Conservation (phyloP, 306 rosid species). For the Prunus kanzakura region DNA sequence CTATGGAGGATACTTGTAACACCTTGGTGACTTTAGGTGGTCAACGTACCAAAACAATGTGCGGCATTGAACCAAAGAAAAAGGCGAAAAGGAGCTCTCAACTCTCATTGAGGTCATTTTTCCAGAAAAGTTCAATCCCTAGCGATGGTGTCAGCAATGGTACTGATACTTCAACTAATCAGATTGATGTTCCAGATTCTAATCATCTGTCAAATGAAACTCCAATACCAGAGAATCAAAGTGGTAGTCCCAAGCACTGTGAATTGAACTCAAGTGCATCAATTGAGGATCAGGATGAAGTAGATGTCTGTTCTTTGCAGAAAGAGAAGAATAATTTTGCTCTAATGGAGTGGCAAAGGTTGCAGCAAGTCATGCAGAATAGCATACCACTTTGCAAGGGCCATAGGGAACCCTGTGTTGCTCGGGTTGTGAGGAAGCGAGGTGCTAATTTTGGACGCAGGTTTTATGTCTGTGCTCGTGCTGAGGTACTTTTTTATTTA, state of each 20-base stretch:
- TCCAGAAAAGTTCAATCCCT: slow-evolving; percentile 44
- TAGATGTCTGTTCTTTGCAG: slow-evolving; percentile 30
- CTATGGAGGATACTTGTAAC: slow-evolving; percentile 26
- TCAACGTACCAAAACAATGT: slow-evolving; percentile 23
- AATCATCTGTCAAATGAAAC: slow-evolving; percentile 33
- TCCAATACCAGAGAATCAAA: slow-evolving; percentile 30
- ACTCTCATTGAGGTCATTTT: slow-evolving; percentile 70
- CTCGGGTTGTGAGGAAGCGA: slow-evolving; percentile 86
- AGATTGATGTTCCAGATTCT: slow-evolving; percentile 38
- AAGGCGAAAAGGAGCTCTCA: slow-evolving; percentile 65
- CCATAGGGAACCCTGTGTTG: slow-evolving; percentile 76
- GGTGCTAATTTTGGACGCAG: slow-evolving; percentile 84
- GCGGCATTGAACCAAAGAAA: slow-evolving; percentile 45
- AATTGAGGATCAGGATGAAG: slow-evolving; percentile 38
- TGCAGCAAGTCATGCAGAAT: slow-evolving; percentile 82
- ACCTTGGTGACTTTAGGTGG: slow-evolving; percentile 15
- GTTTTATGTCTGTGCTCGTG: slow-evolving; percentile 72
- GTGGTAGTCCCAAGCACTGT: slow-evolving; percentile 27
- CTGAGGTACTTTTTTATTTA: slow-evolving; percentile 51
- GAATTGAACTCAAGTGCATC: slow-evolving; percentile 32
- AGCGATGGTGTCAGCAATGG: slow-evolving; percentile 25
- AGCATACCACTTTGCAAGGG: slow-evolving; percentile 92
- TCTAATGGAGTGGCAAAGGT: slow-evolving; percentile 81
- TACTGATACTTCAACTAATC: slow-evolving; percentile 26
- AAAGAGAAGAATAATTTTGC: slow-evolving; percentile 60